A percentile compares a stretch with the other conserved stretches of the same genome.
phyloP scores from a whole-genome alignment of 129 eudicot species.

The Heracleum sosnowskyi region DNA sequence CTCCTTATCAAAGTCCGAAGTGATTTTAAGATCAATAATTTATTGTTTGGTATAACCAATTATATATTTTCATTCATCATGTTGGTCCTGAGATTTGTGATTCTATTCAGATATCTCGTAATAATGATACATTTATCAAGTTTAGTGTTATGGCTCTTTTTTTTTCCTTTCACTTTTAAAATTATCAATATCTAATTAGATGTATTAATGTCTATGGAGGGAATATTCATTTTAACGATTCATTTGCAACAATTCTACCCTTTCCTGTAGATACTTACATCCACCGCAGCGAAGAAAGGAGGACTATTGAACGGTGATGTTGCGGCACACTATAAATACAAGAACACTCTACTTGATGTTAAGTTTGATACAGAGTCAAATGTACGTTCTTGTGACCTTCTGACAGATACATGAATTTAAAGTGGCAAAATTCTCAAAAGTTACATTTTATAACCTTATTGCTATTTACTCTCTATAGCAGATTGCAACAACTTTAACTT shows the following conservation, averaged over 20 bases:
- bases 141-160: neutral
- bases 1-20: neutral
- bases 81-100: neutral
- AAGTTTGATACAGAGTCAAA: conserved; percentile 83
- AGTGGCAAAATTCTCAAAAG: neutral
- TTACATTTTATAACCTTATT: neutral
- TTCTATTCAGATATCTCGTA: neutral
- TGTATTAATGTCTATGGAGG: neutral
- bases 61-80: neutral
- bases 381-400: conserved; percentile 31
- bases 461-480: conserved; percentile 23
- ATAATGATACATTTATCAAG: neutral
- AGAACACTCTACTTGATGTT: conserved; percentile 66
- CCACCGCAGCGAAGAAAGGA: conserved; percentile 88
- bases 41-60: neutral
- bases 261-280: conserved; percentile 57
- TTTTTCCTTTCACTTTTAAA: neutral
- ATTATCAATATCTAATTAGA: neutral
- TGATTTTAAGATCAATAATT: neutral
- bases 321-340: conserved; percentile 69
- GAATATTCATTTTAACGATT: neutral
- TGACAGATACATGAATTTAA: neutral
- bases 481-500: conserved; percentile 63
- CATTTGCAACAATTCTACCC: neutral
- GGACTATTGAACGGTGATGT: conserved; percentile 88